phyloP scores from a whole-genome alignment of 192 early-diverging fungal species.

The Coemansia aciculifera region DNA sequence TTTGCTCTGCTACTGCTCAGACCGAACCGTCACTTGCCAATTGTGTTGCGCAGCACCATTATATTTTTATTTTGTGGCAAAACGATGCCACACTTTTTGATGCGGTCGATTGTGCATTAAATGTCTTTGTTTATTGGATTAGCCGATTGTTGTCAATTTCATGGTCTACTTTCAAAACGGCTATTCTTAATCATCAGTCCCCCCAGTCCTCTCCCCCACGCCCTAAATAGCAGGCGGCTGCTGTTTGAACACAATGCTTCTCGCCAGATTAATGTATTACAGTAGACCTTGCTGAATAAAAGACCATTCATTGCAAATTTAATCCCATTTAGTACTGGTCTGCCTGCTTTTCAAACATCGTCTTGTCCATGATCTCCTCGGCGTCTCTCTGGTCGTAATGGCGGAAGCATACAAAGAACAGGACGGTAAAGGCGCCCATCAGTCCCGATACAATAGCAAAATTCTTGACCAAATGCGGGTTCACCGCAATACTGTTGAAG shows the following conservation, averaged over 20 bases:
- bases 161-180: neutral
- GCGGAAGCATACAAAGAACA: conserved; percentile 58
- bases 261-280: neutral
- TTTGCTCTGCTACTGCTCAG: conserved; percentile 9
- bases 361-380: conserved; percentile 27
- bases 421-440: conserved; percentile 46
- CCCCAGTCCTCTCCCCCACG: neutral
- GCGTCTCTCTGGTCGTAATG: conserved; percentile 54
- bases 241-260: neutral
- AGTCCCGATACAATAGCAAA: conserved; percentile 60
- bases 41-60: conserved; percentile 6
- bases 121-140: neutral
- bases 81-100: neutral
- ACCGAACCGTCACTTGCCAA: neutral
- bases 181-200: neutral
- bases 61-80: neutral
- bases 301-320: neutral
- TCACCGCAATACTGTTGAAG: conserved; percentile 55
- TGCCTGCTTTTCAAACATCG: conserved; percentile 15
- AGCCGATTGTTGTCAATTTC: too few species aligned
- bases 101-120: neutral
- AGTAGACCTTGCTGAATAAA: neutral
- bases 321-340: neutral
- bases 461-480: conserved; percentile 65
- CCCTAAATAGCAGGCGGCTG: neutral